Conservation (phyloP, 2,329 filamentous ascomycete species). For the Calonectria naviculata region DNA sequence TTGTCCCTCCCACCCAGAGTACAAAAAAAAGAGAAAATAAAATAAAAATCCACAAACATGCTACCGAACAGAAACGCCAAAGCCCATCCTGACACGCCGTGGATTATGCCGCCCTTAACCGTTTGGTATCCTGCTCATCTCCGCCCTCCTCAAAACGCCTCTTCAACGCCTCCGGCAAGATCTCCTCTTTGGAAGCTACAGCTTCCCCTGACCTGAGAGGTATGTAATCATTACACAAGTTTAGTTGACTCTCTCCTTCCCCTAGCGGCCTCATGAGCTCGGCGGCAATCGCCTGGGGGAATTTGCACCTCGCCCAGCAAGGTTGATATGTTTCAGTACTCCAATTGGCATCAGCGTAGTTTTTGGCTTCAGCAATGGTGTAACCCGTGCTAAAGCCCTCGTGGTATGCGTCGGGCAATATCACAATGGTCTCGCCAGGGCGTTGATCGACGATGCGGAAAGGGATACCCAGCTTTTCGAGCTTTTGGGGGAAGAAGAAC, state of each 20-base stretch:
- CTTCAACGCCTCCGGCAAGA: constrained; percentile 25
- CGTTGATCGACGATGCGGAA: constrained; percentile 52
- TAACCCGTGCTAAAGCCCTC: constrained; percentile 55
- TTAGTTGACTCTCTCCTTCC: constrained; percentile 46
- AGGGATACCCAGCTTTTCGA: constrained; percentile 51
- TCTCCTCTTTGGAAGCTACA: constrained; percentile 10
- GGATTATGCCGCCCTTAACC: constrained; percentile 29
- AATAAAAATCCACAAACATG: constrained; percentile 4
- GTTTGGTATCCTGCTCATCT: constrained; percentile 28
- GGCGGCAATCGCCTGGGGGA: constrained; percentile 50
- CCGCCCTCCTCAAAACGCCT: constrained; percentile 25
- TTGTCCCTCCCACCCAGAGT: constrained; percentile 18
- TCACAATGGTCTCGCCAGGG: constrained; percentile 53
- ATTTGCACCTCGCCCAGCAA: constrained; percentile 46
- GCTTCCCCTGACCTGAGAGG: not conserved
- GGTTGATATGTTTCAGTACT: constrained; percentile 48
- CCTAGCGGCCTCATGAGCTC: constrained; percentile 45
- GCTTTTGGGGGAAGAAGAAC: constrained; percentile 53
- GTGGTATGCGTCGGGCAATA: constrained; percentile 53
- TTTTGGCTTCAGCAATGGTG: constrained; percentile 53
- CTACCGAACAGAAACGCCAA: constrained; percentile 13
- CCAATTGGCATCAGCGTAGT: constrained; percentile 52
- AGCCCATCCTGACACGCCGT: constrained; percentile 1
- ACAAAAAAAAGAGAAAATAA: constrained; percentile 6
- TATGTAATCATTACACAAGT: constrained; percentile 46